phyloP scores from a whole-genome alignment of 2,329 filamentous ascomycete genomes.

The Alternaria tenuissima region DNA sequence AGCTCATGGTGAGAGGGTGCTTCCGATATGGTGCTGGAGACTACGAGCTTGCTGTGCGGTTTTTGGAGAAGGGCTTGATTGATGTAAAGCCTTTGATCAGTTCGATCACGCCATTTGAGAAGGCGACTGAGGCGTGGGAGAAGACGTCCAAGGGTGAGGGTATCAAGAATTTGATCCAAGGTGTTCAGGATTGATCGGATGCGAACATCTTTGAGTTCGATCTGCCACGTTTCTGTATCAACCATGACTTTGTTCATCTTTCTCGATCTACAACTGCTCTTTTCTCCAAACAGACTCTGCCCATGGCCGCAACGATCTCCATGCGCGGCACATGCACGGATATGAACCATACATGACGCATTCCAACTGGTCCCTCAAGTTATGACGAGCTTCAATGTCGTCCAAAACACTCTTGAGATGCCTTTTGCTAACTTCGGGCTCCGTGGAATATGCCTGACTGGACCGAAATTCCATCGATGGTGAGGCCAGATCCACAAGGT shows the following conservation, averaged over 20 bases:
- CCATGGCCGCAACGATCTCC: background rate
- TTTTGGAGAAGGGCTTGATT: slow-evolving; percentile 34
- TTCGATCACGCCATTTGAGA: slow-evolving; percentile 39
- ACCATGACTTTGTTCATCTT: background rate
- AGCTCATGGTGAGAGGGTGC: slow-evolving; percentile 64
- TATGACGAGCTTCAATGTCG: too few relatives aligned
- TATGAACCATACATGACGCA: too few relatives aligned
- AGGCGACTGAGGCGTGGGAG: slow-evolving; percentile 43
- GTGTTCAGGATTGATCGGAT: slow-evolving; percentile 28
- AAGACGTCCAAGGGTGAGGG: slow-evolving; percentile 42
- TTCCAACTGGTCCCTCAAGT: too few relatives aligned
- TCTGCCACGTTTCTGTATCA: background rate
- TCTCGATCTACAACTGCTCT: too few relatives aligned
- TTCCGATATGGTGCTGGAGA: slow-evolving; percentile 46
- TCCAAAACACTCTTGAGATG: too few relatives aligned
- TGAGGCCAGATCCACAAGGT: too few relatives aligned
- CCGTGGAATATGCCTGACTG: too few relatives aligned
- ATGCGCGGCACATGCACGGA: background rate
- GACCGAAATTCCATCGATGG: too few relatives aligned
- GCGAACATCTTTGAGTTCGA: background rate
- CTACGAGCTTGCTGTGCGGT: slow-evolving; percentile 40
- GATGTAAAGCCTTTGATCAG: slow-evolving; percentile 42
- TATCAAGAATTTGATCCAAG: slow-evolving; percentile 47
- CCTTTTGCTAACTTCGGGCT: too few relatives aligned
- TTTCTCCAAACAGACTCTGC: background rate